Conservation (phyloP, 345 rosid species). For the Corymbia maculata region DNA sequence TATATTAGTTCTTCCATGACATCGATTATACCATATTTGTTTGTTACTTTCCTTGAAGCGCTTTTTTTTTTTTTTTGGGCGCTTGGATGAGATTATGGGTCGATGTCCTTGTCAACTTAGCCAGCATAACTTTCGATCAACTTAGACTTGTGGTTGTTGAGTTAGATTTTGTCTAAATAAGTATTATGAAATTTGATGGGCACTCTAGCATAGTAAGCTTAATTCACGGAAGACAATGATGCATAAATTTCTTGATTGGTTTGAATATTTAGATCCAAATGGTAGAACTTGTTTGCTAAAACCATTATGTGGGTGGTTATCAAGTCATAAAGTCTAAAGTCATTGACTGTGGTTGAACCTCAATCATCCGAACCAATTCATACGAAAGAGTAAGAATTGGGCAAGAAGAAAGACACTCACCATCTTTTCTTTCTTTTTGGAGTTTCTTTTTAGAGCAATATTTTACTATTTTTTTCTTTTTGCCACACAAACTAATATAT, state of each 20-base stretch:
- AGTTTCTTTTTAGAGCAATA: too few species aligned
- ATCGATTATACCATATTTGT: too few species aligned
- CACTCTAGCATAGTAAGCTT: neutral
- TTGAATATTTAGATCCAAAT: neutral
- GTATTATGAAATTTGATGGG: neutral
- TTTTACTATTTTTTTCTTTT: too few species aligned
- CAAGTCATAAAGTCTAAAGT: too few species aligned
- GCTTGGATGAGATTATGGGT: neutral
- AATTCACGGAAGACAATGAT: neutral
- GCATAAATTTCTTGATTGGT: neutral
- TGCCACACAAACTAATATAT: too few species aligned
- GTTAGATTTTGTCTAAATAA: too few species aligned
- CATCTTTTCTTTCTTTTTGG: too few species aligned
- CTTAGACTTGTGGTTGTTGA: too few species aligned
- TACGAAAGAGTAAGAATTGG: too few species aligned
- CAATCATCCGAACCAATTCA: neutral
- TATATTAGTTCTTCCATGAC: neutral
- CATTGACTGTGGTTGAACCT: neutral
- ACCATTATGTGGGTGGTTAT: too few species aligned
- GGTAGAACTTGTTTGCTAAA: neutral
- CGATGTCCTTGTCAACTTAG: neutral
- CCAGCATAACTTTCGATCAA: too few species aligned
- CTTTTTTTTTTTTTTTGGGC: neutral
- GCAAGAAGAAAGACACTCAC: too few species aligned
- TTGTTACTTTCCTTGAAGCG: neutral